Evolutionary conservation across 192 early-diverging fungal genomes (phyloP), one percentile per base, ranked within the genome.

Genomic region (Geranomyces michiganensis): DNA sequence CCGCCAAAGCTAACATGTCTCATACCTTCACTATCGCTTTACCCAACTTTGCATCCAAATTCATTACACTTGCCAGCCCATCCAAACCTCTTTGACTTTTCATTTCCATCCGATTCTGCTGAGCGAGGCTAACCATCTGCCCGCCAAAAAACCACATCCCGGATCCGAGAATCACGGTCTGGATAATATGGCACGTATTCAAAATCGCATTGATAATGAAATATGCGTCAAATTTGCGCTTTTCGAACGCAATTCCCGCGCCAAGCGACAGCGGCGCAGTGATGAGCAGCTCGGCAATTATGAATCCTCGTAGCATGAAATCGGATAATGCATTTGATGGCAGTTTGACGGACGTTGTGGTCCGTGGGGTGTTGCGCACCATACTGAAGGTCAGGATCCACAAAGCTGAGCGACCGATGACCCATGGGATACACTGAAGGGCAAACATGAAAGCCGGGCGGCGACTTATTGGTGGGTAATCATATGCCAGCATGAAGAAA

Each of bases 81-180:
- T 55, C 51, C 3, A 24, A 3, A 27, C 21, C 26, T 6, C 19
- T 14, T 15, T 55, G 21, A n/a, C 21, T 55, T 14, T 7, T 2
- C 51, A 55, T 55, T 15, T 55, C 51, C 51, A 24, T 27, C 51
- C 51, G 19, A 8, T 27, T 27, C 51, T 55, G 6, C 51, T 55
- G 51, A 3, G 51, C 51, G 14, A 55, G 3, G 6, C 51, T 4
- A 2, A 55, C 26, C 51, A 55, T 55, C 51, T 55, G 51, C 21
- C 51, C 51, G 51, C 51, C 51, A 27, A 55, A 55, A 55, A 9
- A 55, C 51, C 51, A 55, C 26, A 27, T 55, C 26, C 6, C 51
- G 14, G 26, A 6, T 7, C 6, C 51, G 4, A 55, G 26, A 6
- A 55, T n/a, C 26, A 55, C 4, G 6, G 51, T 8, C 51, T 55